A percentile compares a stretch with the other conserved stretches of the same genome.
Conservation (phyloP, 2,329 filamentous ascomycete species). For the Tolypocladium cylindrosporum region DNA sequence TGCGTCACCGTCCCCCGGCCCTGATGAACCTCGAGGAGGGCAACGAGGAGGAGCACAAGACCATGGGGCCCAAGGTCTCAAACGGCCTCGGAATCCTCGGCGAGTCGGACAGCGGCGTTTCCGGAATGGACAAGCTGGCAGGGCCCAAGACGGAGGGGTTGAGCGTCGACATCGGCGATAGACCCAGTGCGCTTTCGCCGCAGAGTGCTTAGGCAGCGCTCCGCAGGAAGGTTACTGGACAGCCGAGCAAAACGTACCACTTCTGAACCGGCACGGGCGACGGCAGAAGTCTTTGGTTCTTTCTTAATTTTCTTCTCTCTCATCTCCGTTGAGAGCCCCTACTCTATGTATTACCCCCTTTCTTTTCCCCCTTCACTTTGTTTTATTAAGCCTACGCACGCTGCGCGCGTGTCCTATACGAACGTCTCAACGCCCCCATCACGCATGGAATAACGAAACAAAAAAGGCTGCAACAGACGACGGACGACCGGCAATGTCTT, state of each 20-base stretch:
- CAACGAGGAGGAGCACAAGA: conserved; percentile 17
- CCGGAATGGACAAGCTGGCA: conserved; percentile 30
- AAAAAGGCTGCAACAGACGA: background rate
- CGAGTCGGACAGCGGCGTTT: conserved; percentile 32
- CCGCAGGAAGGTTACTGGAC: conserved; percentile 6
- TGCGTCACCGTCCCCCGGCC: conserved; percentile 83
- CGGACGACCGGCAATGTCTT: background rate
- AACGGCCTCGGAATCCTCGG: conserved; percentile 33
- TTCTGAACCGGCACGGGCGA: background rate
- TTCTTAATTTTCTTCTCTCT: background rate
- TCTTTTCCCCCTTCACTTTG: background rate
- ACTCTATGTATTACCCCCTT: background rate
- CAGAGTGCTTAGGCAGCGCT: conserved; percentile 20
- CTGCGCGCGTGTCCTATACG: background rate
- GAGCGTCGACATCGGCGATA: conserved; percentile 16
- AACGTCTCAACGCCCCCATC: background rate
- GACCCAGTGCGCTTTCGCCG: conserved; percentile 11
- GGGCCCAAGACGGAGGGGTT: conserved; percentile 22
- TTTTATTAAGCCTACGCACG: background rate
- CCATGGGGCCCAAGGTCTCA: conserved; percentile 11
- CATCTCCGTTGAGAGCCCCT: background rate
- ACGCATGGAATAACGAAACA: background rate
- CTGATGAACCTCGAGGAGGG: conserved; percentile 59
- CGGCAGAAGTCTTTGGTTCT: too few species aligned
- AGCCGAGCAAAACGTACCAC: conserved; percentile 1